phyloP scores from a whole-genome alignment of 768 basidiomycete genomes.

The Lactarius hatsudake region DNA sequence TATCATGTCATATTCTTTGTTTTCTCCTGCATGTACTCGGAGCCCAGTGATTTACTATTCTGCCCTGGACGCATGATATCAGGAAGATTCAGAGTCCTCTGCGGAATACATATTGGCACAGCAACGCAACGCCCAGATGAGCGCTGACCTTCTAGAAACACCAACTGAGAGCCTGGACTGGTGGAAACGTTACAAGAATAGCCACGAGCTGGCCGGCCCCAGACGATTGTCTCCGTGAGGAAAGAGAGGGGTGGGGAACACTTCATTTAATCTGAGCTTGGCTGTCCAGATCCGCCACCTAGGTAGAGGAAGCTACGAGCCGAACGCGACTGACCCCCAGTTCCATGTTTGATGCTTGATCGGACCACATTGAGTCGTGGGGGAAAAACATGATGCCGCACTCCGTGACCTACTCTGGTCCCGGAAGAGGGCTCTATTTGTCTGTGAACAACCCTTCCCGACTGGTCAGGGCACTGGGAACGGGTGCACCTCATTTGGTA shows the following conservation, averaged over 20 bases:
- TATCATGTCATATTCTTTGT: too few species aligned
- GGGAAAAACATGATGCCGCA: not conserved
- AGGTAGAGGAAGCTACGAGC: not conserved
- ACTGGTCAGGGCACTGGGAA: not conserved
- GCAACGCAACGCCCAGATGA: not conserved
- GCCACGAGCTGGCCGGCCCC: not conserved
- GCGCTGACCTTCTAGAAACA: not conserved
- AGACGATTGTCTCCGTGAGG: not conserved
- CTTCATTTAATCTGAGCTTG: too few species aligned
- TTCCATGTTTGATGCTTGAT: not conserved
- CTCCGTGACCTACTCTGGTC: not conserved
- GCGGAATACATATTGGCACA: not conserved
- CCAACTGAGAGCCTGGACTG: not conserved
- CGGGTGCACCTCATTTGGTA: not conserved
- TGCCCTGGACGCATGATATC: not conserved
- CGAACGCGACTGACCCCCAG: not conserved
- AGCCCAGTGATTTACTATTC: not conserved
- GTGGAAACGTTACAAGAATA: not conserved
- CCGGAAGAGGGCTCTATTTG: not conserved
- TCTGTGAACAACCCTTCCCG: not conserved
- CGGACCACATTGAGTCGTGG: not conserved
- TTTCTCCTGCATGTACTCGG: too few species aligned
- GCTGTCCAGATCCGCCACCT: too few species aligned
- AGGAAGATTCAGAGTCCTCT: not conserved
- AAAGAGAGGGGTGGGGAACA: not conserved